A percentile compares a stretch with the other conserved stretches of the same genome.
Evolutionary conservation across 768 basidiomycete species (phyloP).

Genomic region (Termitomyces sp.): DNA sequence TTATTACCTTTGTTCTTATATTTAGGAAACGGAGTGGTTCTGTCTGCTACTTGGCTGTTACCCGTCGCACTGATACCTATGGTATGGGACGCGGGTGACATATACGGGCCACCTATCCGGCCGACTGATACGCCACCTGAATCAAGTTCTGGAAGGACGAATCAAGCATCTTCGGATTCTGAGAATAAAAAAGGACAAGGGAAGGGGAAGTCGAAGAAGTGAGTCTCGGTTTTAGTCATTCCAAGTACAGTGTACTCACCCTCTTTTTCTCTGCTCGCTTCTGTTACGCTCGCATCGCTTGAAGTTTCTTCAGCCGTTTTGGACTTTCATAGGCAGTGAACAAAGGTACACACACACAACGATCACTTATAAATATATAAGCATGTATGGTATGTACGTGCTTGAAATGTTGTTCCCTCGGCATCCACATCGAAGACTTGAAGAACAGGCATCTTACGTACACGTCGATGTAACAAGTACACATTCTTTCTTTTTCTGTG

Average conservation of each 20-base stretch:
- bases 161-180: neutral
- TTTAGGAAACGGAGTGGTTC: constrained; percentile 69
- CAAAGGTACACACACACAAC: neutral
- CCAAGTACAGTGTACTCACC: neutral
- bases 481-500: neutral
- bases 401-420: neutral
- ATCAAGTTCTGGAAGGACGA: neutral
- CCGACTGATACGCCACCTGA: constrained; percentile 5
- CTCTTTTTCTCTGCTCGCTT: neutral
- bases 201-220: constrained; percentile 9
- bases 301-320: constrained; percentile 3
- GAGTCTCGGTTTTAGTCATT: neutral
- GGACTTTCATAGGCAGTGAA: neutral
- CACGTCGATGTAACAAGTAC: neutral
- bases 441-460: neutral
- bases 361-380: neutral
- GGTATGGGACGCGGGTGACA: constrained; percentile 58
- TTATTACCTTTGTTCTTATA: neutral
- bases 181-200: constrained; percentile 4
- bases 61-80: constrained; percentile 73
- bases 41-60: constrained; percentile 80
- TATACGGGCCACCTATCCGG: constrained; percentile 24
- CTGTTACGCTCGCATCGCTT: neutral
- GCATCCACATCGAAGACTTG: neutral
- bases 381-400: neutral